Evolutionary conservation across 495 filamentous ascomycete species (phyloP).

Genomic region (Schizothecium vesticola): DNA sequence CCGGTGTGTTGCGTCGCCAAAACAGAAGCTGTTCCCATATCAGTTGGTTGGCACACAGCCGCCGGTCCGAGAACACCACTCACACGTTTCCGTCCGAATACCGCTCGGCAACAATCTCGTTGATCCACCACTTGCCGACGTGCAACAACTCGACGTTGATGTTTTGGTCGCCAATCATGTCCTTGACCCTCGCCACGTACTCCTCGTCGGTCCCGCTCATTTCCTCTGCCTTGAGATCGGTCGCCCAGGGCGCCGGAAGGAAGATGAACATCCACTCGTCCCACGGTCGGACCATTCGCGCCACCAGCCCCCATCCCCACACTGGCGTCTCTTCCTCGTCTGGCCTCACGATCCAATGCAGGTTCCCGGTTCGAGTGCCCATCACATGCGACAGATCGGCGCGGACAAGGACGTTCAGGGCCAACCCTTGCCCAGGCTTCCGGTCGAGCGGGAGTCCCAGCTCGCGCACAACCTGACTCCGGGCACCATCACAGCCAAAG

Average conservation of each 20-base stretch:
- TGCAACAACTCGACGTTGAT: conserved; percentile 31
- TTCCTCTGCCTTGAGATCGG: conserved; percentile 27
- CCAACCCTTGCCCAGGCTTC: conserved; percentile 49
- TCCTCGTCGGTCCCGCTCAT: conserved; percentile 31
- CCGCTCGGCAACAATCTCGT: conserved; percentile 38
- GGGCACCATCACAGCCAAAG: conserved; percentile 54
- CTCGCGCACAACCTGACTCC: conserved; percentile 47
- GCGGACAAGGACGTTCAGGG: conserved; percentile 49
- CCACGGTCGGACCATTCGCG: conserved; percentile 42
- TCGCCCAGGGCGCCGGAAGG: conserved; percentile 25
- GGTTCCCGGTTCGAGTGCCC: conserved; percentile 45
- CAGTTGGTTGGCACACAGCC: background rate
- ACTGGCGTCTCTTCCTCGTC: conserved; percentile 28
- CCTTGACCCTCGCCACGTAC: conserved; percentile 35
- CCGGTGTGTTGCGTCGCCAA: conserved; percentile 45
- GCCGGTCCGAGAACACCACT: background rate
- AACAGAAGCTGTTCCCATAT: conserved; percentile 28
- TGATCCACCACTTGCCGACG: conserved; percentile 39
- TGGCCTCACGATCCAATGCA: conserved; percentile 48
- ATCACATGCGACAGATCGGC: conserved; percentile 50
- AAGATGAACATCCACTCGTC: conserved; percentile 45
- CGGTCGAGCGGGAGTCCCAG: conserved; percentile 44
- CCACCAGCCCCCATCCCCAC: conserved; percentile 32
- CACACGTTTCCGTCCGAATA: conserved; percentile 37
- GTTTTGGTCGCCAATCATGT: conserved; percentile 49